Base-by-base conservation (phyloP, 2,329 filamentous ascomycete genomes). In the Aspergillus melleus region DNA sequence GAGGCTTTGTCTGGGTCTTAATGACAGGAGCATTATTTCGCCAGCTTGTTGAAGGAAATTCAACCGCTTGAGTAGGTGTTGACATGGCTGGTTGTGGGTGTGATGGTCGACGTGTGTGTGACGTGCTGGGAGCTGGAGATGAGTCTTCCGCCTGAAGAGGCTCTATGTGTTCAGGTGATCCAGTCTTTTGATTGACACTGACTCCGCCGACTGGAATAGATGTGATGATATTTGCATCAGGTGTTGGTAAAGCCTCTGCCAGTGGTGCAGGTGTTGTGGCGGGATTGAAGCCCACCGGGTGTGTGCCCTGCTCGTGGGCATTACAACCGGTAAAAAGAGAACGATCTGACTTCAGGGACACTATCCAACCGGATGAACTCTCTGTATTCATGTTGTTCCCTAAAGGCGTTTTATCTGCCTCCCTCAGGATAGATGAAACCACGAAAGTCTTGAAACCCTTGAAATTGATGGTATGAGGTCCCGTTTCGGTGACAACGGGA, bases 191-290 rank as follows among this genome's bases (percentile, higher is more conserved):
- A 55, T 55, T 46, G 19, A 55, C 12, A 46, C 53, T 55, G 42
- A 47, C 53, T 55, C 49, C 24, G 42, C 2, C 54, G 24, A 29
- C 42, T 24, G 11, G 46, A 55, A 55, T 55, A 50, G 54, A 50
- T 55, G 42, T 22, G 26, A 32, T 14, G 42, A 50, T 55, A 19
- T 26, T 39, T 55, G 36, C 50, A 16, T 55, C 46, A 50, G 54
- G 44, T 49, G 19, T 49, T 55, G 46, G 44, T 55, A 55, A 55
- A 50, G 30, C 26, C 54, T 49, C 29, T 55, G 32, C 24, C 24
- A 55, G 53, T 49, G 42, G 24, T 55, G 54, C 46, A 24, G 54
- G 44, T 14, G 54, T 55, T 50, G 54, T 55, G 50, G 44, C 50
- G 49, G 54, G 54, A 50, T 46, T 36, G 54, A 50, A 55, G 30